Evolutionary conservation across 73 alveolate genomes (phyloP).

Genomic region (Paramecium primaurelia): DNA sequence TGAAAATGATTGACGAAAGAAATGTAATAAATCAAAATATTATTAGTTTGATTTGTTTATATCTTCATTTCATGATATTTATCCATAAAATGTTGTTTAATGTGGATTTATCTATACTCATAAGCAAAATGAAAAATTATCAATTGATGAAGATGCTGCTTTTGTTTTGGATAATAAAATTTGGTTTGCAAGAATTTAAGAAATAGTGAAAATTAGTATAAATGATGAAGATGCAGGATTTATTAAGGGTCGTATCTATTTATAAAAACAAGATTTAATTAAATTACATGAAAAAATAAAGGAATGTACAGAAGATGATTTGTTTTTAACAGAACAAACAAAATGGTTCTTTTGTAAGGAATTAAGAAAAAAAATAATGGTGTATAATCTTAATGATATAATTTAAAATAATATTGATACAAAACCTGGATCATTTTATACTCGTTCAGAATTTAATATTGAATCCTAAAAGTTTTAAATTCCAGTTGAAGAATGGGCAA

Average conservation of each 20-base stretch:
- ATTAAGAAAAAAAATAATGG: not conserved
- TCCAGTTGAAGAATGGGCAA: not conserved
- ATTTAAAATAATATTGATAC: not conserved
- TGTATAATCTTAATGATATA: not conserved
- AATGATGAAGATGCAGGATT: not conserved
- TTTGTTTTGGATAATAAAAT: not conserved
- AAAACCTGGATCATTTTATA: not conserved
- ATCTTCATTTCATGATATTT: not conserved
- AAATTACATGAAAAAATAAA: not conserved
- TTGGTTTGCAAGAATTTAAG: not conserved
- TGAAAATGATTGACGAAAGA: not conserved
- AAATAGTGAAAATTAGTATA: not conserved
- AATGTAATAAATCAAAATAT: not conserved
- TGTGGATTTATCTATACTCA: not conserved
- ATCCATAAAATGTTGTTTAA: not conserved
- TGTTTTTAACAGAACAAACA: not conserved
- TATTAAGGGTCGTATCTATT: not conserved
- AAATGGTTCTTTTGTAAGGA: not conserved
- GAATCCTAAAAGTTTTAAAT: not conserved
- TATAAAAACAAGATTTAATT: not conserved
- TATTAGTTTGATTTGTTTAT: not conserved
- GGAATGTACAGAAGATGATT: slow-evolving; percentile 1
- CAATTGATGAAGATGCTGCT: not conserved
- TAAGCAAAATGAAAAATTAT: not conserved
- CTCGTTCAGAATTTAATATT: not conserved